Evolutionary conservation across 2,329 filamentous ascomycete genomes (phyloP), one percentile per base, ranked within the genome.

Genomic region (Fusarium sororula): DNA sequence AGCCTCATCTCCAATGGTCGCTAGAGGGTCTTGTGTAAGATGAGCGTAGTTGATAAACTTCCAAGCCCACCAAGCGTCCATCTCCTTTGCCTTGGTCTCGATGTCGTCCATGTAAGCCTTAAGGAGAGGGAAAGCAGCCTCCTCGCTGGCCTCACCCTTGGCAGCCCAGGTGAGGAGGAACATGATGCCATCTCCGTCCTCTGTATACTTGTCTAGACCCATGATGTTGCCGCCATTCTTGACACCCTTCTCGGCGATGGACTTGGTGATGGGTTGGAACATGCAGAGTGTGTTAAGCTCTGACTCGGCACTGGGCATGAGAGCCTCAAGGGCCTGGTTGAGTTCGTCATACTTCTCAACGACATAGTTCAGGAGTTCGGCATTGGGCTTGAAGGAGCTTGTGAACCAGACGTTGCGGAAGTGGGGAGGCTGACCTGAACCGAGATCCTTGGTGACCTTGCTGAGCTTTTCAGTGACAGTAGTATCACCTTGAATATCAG

Each of bases 41-140:
- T 83, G 79, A 4, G 84, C 84, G 55, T 87, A 87, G 76, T 87
- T 86, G 57, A 86, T 77, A 58, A 85, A 87, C 51, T 75, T 77
- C 79, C 79, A 81, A 9, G 76, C 63, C 68, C 79, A 81, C 12
- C 71, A 73, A 9, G 79, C 63, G 1, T 72, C 76, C 24, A 79
- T 61, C 50, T 78, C 74, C 51, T 73, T 70, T 0, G 79, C 73
- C 48, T 78, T 79, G 3, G 61, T 66, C 45, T 80, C 78, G 12
- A 83, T 69, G 6, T 79, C 77, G 61, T 82, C 57, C 65, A 82
- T 37, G 18, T 82, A 84, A 5, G 75, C 73, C 41, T 78, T 77
- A 11, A 85, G 76, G 3, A 82, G 75, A 61, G 83, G 82, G 61
- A 81, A 78, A 1, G 84, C 82, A 2, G 80, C 78, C 7, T 72